Evolutionary conservation across 768 basidiomycete genomes (phyloP).

Genomic region (Macrolepiota dolichaula): DNA sequence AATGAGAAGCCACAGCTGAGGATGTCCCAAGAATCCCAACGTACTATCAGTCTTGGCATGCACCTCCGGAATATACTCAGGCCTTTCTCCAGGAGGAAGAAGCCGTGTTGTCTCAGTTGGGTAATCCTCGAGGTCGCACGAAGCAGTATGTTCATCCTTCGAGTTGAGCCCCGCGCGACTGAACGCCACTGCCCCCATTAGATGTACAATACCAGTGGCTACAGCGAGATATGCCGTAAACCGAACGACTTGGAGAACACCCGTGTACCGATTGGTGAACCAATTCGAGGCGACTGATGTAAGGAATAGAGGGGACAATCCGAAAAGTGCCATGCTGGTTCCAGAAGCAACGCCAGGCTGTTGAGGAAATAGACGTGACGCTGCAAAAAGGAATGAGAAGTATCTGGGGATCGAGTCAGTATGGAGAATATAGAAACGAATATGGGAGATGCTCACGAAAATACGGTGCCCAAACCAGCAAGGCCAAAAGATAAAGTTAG

Average conservation of each 20-base stretch:
- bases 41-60: constrained; percentile 19
- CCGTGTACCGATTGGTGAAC: constrained; percentile 48
- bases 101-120: constrained; percentile 32
- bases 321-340: constrained; percentile 67
- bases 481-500: constrained; percentile 55
- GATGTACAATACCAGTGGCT: constrained; percentile 48
- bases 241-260: constrained; percentile 37
- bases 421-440: neutral
- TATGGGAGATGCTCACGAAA: constrained; percentile 52
- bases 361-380: constrained; percentile 64
- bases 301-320: constrained; percentile 77
- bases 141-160: constrained; percentile 1
- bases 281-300: constrained; percentile 59
- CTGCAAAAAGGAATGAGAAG: constrained; percentile 74
- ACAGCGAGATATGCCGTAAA: constrained; percentile 60
- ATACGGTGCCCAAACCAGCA: constrained; percentile 64
- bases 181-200: constrained; percentile 44
- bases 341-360: constrained; percentile 68
- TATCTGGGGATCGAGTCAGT: constrained; percentile 34
- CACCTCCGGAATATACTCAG: constrained; percentile 5
- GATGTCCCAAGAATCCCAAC: constrained; percentile 47
- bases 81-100: constrained; percentile 12
- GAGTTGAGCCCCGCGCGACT: constrained; percentile 5
- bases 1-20: constrained; percentile 63
- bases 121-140: neutral